Evolutionary conservation across 768 basidiomycete species (phyloP), one percentile per base, ranked within the genome.

Genomic region (Suillus clintonianus): DNA sequence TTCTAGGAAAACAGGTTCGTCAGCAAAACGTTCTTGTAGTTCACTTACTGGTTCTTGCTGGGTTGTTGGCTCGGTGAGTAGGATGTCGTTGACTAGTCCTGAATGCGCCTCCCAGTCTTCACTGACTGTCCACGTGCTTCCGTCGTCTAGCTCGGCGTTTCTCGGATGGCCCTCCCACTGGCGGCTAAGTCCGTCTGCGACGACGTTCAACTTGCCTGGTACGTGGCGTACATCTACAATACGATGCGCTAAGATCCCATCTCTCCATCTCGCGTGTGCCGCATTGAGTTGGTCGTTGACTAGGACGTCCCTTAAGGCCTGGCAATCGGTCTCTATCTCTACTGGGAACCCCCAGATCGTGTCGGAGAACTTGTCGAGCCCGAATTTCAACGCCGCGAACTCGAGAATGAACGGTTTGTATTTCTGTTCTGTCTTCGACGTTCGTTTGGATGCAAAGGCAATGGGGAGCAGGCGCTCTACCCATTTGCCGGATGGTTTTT

Each of bases 331-430:
- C 55, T 70, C 69, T 17, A 80, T 51, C 48, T 76, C 71, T 9
- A 79, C 55, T 0, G 74, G 75, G 27, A 63, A 73, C 6, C 73
- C 73, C 42, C 61, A 74, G 8, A 74, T 65, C 11, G 71, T 68
- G 50, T 75, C 69, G 14, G 68, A 58, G 55, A 77, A 74, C 59
- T 77, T 73, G 47, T 73, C 74, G 0, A 74, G 47, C 0, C 51
- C 54, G 60, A 67, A 77, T 59, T 80, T 78, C 37, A 80, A 67
- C 0, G 75, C 78, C 0, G 75, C 76, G 61, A 80, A 77, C 60
- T 80, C 77, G 0, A 77, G 69, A 0, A 79, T 22, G 62, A 71
- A 78, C 0, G 76, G 77, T 54, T 67, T 67, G 66, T 78, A 80
- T 14, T 68, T 66, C 51, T 70, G 69, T 64, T 78, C 77, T 0